phyloP scores from a whole-genome alignment of 2,329 filamentous ascomycete genomes.

The Pseudogymnoascus sp. region DNA sequence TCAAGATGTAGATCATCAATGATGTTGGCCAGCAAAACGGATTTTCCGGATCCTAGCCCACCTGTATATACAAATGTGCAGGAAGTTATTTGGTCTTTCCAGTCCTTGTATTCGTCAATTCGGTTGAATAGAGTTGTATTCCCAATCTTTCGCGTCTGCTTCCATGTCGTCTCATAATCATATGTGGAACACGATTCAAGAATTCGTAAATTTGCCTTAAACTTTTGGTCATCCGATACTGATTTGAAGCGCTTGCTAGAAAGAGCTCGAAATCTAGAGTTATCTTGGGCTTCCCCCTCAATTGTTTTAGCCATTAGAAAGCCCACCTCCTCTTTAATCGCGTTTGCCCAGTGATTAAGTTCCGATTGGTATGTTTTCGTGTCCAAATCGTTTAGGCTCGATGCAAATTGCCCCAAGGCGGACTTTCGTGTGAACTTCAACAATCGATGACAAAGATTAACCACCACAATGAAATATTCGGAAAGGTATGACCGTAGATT shows the following conservation, averaged over 20 bases:
- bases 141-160: constrained; percentile 33
- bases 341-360: constrained; percentile 28
- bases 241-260: constrained; percentile 17
- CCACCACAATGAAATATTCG: constrained; percentile 35
- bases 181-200: constrained; percentile 35
- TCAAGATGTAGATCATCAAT: constrained; percentile 30
- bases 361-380: constrained; percentile 28
- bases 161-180: constrained; percentile 34
- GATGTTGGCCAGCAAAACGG: constrained; percentile 36
- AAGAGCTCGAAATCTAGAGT: constrained; percentile 20
- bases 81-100: constrained; percentile 21
- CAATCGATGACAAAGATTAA: constrained; percentile 31
- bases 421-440: constrained; percentile 29
- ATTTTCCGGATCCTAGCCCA: constrained; percentile 37
- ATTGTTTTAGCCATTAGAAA: constrained; percentile 23
- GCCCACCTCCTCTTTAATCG: constrained; percentile 30
- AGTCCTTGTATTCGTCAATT: constrained; percentile 21
- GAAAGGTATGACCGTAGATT: constrained; percentile 28
- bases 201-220: constrained; percentile 19
- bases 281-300: constrained; percentile 19
- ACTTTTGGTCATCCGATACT: constrained; percentile 10
- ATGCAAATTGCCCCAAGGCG: constrained; percentile 24
- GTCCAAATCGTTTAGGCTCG: constrained; percentile 25
- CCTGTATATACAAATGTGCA: constrained; percentile 30
- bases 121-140: constrained; percentile 24